Percentiles rank a stretch among this genome's conserved stretches.
These are phyloP conservation scores for Phalaenopsis hybrid DNA, from an alignment of 116 monocot genomes.

Conservation along the genomic window DNA sequence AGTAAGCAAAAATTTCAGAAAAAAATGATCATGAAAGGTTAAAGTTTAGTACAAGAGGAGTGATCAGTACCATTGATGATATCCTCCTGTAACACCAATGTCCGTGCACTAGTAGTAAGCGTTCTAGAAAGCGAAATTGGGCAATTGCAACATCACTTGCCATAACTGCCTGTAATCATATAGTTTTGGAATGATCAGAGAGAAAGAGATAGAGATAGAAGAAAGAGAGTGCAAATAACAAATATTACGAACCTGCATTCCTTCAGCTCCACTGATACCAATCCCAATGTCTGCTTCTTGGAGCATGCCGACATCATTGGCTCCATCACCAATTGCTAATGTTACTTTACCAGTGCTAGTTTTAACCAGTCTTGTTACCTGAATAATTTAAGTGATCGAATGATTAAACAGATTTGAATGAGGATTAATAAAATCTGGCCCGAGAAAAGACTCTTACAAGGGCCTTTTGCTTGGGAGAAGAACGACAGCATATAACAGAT, in stretches of 20 bases:
- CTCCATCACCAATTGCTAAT: constrained; percentile 67
- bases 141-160: constrained; percentile 67
- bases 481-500: constrained; percentile 76
- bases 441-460: constrained; percentile 34
- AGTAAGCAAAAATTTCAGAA: constrained; percentile 1
- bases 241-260: constrained; percentile 55
- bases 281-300: constrained; percentile 82
- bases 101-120: constrained; percentile 62
- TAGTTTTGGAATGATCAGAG: background rate
- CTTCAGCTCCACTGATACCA: constrained; percentile 72
- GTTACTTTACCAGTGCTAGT: constrained; percentile 50
- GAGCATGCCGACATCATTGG: constrained; percentile 81
- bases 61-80: constrained; percentile 47
- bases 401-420: background rate
- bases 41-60: background rate
- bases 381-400: background rate
- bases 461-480: constrained; percentile 76
- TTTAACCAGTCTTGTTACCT: constrained; percentile 77
- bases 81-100: constrained; percentile 80
- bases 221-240: background rate
- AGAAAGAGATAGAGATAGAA: background rate
- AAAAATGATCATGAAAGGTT: background rate
- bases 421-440: background rate
- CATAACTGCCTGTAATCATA: constrained; percentile 59
- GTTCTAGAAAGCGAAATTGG: constrained; percentile 64